phyloP scores from a whole-genome alignment of 805 yeast species.

The Danielozyma ontarioensis region DNA sequence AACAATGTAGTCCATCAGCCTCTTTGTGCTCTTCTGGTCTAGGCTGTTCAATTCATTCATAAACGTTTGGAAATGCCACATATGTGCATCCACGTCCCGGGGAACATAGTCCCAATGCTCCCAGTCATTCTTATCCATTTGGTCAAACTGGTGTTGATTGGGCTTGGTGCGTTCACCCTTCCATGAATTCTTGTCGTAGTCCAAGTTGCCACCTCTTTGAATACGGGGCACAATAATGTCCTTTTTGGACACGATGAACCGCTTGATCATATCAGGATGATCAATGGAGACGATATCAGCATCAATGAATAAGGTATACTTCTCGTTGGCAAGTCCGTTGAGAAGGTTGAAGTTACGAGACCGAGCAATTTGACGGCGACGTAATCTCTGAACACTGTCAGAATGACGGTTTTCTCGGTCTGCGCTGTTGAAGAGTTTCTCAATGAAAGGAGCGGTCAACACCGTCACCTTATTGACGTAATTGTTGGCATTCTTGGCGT shows the following conservation, averaged over 20 bases:
- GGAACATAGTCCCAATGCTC: slow-evolving; percentile 30
- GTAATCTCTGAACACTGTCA: slow-evolving; percentile 23
- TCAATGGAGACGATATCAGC: slow-evolving; percentile 27
- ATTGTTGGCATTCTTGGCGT: slow-evolving; percentile 7
- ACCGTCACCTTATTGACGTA: slow-evolving; percentile 16
- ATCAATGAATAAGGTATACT: slow-evolving; percentile 32
- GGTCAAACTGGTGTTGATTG: slow-evolving; percentile 13
- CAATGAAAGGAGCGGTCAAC: slow-evolving; percentile 31
- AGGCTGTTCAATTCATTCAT: slow-evolving; percentile 7
- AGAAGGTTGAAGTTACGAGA: slow-evolving; percentile 30
- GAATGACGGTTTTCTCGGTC: slow-evolving; percentile 19
- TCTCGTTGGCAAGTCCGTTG: slow-evolving; percentile 21
- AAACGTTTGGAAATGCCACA: slow-evolving; percentile 24
- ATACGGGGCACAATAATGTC: slow-evolving; percentile 37
- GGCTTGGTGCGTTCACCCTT: slow-evolving; percentile 33
- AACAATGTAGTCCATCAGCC: slow-evolving; percentile 10
- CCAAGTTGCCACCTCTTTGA: slow-evolving; percentile 17
- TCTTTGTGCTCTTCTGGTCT: slow-evolving; percentile 3
- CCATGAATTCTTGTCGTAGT: slow-evolving; percentile 40
- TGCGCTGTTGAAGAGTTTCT: slow-evolving; percentile 6
- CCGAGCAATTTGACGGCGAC: slow-evolving; percentile 33
- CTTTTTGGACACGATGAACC: slow-evolving; percentile 21
- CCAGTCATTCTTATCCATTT: slow-evolving; percentile 26
- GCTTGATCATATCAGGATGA: slow-evolving; percentile 16
- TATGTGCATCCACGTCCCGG: slow-evolving; percentile 17